These are phyloP conservation scores for Leccinum aurantiacum DNA, from an alignment of 768 basidiomycete species.

Conservation along the genomic window DNA sequence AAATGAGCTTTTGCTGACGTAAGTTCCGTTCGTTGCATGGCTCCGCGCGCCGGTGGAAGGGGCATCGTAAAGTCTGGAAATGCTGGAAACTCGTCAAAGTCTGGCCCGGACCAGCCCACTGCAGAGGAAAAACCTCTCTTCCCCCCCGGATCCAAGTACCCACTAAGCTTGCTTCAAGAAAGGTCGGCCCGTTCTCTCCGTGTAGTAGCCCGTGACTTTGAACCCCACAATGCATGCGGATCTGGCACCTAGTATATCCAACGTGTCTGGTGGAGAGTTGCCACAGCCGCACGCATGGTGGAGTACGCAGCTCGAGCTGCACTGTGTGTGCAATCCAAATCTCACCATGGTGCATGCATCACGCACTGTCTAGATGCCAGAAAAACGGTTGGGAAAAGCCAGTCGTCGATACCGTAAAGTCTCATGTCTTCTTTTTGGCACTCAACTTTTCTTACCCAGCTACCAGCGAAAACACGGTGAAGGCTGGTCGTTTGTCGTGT, in stretches of 20 bases:
- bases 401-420: conserved; percentile 65
- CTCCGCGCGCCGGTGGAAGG: conserved; percentile 47
- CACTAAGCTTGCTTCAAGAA: conserved; percentile 76
- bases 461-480: conserved; percentile 46
- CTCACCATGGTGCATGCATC: conserved; percentile 1
- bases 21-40: conserved; percentile 36
- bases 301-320: not conserved
- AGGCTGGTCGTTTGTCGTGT: conserved; percentile 66
- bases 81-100: conserved; percentile 82
- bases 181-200: conserved; percentile 42
- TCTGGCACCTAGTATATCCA: not conserved
- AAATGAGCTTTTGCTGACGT: conserved; percentile 21
- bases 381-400: conserved; percentile 90
- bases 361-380: conserved; percentile 58
- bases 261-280: not conserved
- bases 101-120: conserved; percentile 13
- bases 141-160: conserved; percentile 83
- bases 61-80: conserved; percentile 87
- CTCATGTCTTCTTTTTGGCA: not conserved
- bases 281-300: not conserved
- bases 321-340: not conserved
- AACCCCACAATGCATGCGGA: conserved; percentile 3
- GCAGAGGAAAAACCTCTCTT: conserved; percentile 62
- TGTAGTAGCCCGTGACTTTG: conserved; percentile 1
- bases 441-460: conserved; percentile 9